These are phyloP conservation scores for Exutisphaerella laricina DNA, from an alignment of 2,329 filamentous ascomycete species.

Conservation along the genomic window DNA sequence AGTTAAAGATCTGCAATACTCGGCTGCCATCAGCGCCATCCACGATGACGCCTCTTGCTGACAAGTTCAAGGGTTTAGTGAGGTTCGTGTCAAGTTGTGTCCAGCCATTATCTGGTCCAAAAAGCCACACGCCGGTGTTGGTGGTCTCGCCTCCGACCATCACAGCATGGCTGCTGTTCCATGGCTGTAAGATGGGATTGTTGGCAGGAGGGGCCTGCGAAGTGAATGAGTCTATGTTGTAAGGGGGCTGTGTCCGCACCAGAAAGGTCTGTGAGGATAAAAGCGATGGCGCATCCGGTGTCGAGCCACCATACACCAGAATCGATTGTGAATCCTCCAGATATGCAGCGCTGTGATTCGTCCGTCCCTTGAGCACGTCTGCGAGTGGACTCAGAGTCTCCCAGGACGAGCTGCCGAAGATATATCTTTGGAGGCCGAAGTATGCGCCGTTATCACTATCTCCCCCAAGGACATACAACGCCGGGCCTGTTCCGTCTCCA, in stretches of 20 bases:
- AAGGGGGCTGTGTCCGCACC: conserved; percentile 61
- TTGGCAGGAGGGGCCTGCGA: conserved; percentile 58
- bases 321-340: conserved; percentile 65
- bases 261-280: conserved; percentile 70
- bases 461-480: conserved; percentile 78
- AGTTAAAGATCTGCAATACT: conserved; percentile 71
- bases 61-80: conserved; percentile 37
- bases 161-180: conserved; percentile 64
- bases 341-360: conserved; percentile 71
- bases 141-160: conserved; percentile 66
- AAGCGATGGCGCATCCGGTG: conserved; percentile 49
- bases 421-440: conserved; percentile 67
- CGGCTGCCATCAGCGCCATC: conserved; percentile 70
- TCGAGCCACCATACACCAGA: conserved; percentile 72
- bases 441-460: conserved; percentile 54
- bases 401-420: conserved; percentile 54
- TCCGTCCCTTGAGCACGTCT: conserved; percentile 60
- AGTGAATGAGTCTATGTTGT: conserved; percentile 54
- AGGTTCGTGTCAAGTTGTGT: conserved; percentile 60
- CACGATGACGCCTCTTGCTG: conserved; percentile 54
- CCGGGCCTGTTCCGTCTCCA: conserved; percentile 53
- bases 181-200: conserved; percentile 67
- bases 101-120: conserved; percentile 62
- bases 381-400: conserved; percentile 47
- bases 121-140: conserved; percentile 68